Evolutionary conservation across 208 protist species (phyloP).

Genomic region (Crithidia sp.): DNA sequence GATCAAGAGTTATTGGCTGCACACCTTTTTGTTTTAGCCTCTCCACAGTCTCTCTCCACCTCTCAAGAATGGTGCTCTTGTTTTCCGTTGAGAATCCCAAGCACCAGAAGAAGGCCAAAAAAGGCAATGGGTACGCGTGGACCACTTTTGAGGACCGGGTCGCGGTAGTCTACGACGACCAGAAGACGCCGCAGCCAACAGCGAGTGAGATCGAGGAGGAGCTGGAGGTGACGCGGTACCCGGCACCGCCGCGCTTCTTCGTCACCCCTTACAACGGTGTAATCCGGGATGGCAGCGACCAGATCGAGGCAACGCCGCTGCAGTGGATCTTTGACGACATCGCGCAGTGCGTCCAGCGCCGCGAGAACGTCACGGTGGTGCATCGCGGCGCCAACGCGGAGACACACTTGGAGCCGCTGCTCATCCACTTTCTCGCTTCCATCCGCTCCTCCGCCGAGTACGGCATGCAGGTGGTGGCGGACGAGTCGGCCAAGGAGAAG

Average conservation of each 20-base stretch:
- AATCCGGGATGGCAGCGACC: constrained; percentile 41
- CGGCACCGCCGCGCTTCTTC: constrained; percentile 58
- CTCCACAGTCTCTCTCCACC: not conserved
- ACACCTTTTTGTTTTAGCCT: not conserved
- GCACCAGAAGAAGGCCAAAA: constrained; percentile 13
- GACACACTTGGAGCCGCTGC: constrained; percentile 62
- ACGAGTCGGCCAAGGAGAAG: constrained; percentile 89
- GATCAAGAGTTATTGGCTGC: too few species aligned
- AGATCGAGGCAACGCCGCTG: constrained; percentile 36
- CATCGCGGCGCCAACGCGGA: constrained; percentile 71
- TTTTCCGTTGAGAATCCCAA: constrained; percentile 20
- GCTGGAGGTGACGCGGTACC: constrained; percentile 23
- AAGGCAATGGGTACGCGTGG: constrained; percentile 22
- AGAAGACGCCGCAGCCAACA: constrained; percentile 19
- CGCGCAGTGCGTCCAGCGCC: constrained; percentile 50
- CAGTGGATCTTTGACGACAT: constrained; percentile 69
- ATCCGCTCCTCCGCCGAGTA: constrained; percentile 77
- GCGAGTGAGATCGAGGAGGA: constrained; percentile 28
- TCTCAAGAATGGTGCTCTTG: constrained; percentile 8
- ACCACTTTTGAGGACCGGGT: constrained; percentile 36
- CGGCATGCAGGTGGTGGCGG: constrained; percentile 90
- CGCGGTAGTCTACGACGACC: constrained; percentile 30
- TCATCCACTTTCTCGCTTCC: constrained; percentile 62
- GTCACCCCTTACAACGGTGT: constrained; percentile 70
- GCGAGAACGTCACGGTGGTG: constrained; percentile 87